Percentiles rank a stretch among this genome's conserved stretches.
Conservation (phyloP, 2,329 filamentous ascomycete species). For the Phoma herbarum region DNA sequence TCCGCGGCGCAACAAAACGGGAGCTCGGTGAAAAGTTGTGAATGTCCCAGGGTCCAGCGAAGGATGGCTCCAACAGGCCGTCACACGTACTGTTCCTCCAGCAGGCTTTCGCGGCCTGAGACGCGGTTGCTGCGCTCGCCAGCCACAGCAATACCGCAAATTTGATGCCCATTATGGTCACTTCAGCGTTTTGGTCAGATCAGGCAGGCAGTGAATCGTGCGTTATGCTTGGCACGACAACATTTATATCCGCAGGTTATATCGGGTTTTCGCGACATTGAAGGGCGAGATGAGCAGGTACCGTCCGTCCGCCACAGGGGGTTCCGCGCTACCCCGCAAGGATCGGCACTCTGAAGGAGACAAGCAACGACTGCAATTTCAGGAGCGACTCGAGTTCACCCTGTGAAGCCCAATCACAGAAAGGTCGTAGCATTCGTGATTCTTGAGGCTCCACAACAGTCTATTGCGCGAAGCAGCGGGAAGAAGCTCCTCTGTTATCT, state of each 20-base stretch:
- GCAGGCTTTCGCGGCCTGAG: background rate
- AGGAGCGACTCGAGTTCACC: no score
- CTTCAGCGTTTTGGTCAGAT: background rate
- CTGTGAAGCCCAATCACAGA: no score
- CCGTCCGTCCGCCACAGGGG: background rate
- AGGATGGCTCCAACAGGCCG: background rate
- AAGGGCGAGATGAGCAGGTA: constrained; percentile 4
- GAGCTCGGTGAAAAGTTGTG: constrained; percentile 9
- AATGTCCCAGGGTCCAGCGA: constrained; percentile 5
- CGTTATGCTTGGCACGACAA: background rate
- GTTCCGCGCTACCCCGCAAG: constrained; percentile 8
- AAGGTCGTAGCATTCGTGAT: no score
- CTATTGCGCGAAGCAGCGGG: background rate
- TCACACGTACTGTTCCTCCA: constrained; percentile 15
- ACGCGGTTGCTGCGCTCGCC: background rate
- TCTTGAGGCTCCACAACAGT: background rate
- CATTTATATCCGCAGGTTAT: background rate
- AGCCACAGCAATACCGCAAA: background rate
- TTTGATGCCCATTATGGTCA: background rate
- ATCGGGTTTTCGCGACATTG: constrained; percentile 11
- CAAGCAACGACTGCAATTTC: background rate
- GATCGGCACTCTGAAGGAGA: constrained; percentile 3
- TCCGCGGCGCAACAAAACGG: constrained; percentile 3
- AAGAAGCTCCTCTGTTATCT: background rate
- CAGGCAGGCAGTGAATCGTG: background rate